Conservation (phyloP, 257 asterid species). For the Nicotiana tomentosiformis region DNA sequence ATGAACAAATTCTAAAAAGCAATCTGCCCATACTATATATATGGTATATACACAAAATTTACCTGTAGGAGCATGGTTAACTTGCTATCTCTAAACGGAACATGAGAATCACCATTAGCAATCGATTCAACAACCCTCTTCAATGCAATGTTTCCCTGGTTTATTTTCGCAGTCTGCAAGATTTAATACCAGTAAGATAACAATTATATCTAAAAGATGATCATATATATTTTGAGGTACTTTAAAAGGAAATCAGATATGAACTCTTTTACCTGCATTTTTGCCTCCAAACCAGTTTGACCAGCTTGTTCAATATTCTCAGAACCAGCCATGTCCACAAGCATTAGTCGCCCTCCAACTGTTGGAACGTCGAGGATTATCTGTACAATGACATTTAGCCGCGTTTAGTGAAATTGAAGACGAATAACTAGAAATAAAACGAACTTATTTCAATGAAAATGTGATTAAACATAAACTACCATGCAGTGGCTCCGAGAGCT, state of each 20-base stretch:
- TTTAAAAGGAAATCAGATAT: not conserved
- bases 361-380: constrained; percentile 91
- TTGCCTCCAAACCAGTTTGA: constrained; percentile 82
- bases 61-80: constrained; percentile 99
- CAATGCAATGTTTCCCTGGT: constrained; percentile 84
- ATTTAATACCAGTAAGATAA: not conserved
- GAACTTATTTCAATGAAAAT: not conserved
- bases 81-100: constrained; percentile 97
- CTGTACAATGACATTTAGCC: constrained; percentile 23
- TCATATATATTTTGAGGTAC: not conserved
- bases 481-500: constrained; percentile 97
- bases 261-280: constrained; percentile 58
- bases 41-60: not conserved
- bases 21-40: not conserved
- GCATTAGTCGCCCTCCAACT: constrained; percentile 92
- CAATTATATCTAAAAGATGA: not conserved
- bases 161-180: constrained; percentile 83
- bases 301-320: constrained; percentile 99
- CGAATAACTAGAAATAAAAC: not conserved
- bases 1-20: not conserved
- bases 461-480: constrained; percentile 31
- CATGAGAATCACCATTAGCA: constrained; percentile 95
- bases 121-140: constrained; percentile 95
- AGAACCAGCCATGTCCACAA: constrained; percentile 98
- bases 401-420: not conserved